These are phyloP conservation scores for Ceratopteris richardii DNA, from an alignment of 75 land plant genomes.

Conservation along the genomic window DNA sequence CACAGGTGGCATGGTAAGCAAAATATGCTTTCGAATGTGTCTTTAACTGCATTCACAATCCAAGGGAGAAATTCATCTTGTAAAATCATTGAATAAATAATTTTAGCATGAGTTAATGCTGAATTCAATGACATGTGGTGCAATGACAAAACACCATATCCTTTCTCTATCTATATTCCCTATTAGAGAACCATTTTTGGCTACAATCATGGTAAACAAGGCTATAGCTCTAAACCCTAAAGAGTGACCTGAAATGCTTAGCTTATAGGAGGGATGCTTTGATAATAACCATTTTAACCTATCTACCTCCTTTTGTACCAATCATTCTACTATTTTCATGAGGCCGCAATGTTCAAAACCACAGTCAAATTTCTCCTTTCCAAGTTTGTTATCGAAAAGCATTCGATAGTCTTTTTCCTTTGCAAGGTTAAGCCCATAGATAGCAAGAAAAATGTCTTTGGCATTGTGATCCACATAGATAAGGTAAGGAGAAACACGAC, in stretches of 20 bases:
- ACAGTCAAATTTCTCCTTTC: constrained; percentile 60
- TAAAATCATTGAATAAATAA: constrained; percentile 57
- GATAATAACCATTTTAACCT: constrained; percentile 13
- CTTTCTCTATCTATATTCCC: constrained; percentile 47
- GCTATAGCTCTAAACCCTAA: constrained; percentile 83
- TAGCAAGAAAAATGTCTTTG: constrained; percentile 61
- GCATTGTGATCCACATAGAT: constrained; percentile 57
- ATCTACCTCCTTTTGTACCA: constrained; percentile 49
- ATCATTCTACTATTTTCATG: constrained; percentile 64
- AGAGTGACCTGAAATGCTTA: constrained; percentile 83
- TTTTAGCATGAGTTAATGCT: constrained; percentile 71
- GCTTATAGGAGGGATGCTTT: constrained; percentile 18
- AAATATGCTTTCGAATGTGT: constrained; percentile 58
- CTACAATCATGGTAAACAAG: constrained; percentile 51
- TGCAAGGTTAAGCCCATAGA: constrained; percentile 71
- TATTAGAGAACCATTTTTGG: constrained; percentile 28
- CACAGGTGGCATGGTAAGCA: constrained; percentile 75
- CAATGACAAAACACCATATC: constrained; percentile 56
- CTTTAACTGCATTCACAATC: constrained; percentile 69
- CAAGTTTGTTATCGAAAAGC: constrained; percentile 59
- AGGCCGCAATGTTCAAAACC: constrained; percentile 95
- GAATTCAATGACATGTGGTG: constrained; percentile 91
- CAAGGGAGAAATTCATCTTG: constrained; percentile 99
- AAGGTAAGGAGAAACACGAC: constrained; percentile 68
- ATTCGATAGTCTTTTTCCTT: constrained; percentile 65